Percentiles rank a stretch among this genome's conserved stretches.
Conservation (phyloP, 169 alveolate species). For the Plasmodium gonderi region DNA sequence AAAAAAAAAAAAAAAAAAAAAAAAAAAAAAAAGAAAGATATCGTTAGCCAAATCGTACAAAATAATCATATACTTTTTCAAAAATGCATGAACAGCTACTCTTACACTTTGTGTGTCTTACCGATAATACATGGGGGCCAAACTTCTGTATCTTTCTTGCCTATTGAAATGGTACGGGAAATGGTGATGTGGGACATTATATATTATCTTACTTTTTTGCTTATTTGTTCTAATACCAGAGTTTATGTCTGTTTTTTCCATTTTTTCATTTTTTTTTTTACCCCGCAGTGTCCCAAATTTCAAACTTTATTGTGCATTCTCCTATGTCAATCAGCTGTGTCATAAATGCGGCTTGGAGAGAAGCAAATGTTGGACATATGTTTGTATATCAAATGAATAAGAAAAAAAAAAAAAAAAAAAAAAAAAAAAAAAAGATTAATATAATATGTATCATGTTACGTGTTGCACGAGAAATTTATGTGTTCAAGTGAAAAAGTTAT, state of each 20-base stretch:
- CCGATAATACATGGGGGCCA: slow-evolving; percentile 92
- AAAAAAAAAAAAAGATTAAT: background rate
- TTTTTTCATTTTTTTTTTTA: slow-evolving; percentile 11
- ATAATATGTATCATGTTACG: background rate
- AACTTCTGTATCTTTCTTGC: slow-evolving; percentile 89
- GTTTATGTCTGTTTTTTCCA: background rate
- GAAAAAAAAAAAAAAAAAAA: background rate
- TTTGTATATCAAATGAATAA: background rate
- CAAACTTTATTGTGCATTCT: slow-evolving; percentile 86
- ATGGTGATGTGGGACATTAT: background rate
- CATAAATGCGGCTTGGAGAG: slow-evolving; percentile 89
- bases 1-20: background rate
- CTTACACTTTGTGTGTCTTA: slow-evolving; percentile 15
- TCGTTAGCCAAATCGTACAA: background rate
- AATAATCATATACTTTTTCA: background rate
- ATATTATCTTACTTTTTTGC: background rate
- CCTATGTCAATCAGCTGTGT: slow-evolving; percentile 88
- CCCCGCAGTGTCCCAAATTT: slow-evolving; percentile 95
- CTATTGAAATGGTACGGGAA: slow-evolving; percentile 28
- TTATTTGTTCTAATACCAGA: background rate
- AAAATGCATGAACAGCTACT: background rate
- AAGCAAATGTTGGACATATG: background rate
- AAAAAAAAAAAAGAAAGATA: background rate
- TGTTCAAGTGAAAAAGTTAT: background rate
- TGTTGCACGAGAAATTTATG: background rate